These are phyloP conservation scores for Aspergillus puulaauensis DNA, from an alignment of 2,329 filamentous ascomycete genomes.

Conservation along the genomic window DNA sequence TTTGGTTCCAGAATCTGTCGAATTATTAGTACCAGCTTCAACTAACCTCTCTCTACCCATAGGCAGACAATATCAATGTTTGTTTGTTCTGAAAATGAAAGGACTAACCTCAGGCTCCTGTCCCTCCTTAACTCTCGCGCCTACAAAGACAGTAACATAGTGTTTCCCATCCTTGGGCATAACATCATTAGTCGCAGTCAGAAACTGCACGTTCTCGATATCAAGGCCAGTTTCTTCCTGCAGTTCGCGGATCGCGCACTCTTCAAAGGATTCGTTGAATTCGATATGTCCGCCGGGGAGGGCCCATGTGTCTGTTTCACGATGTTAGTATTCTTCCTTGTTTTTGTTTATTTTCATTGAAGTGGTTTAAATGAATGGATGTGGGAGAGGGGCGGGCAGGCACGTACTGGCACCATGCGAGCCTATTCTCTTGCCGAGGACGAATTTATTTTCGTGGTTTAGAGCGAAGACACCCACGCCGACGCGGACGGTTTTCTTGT, in stretches of 20 bases:
- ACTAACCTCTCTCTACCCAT: too few relatives aligned
- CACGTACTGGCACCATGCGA: constrained; percentile 17
- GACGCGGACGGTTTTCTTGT: constrained; percentile 6
- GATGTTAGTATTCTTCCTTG: not conserved
- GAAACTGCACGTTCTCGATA: constrained; percentile 53
- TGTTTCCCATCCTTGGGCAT: constrained; percentile 64
- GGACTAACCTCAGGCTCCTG: constrained; percentile 55
- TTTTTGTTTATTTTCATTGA: not conserved
- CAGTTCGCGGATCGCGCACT: constrained; percentile 66
- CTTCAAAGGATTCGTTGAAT: constrained; percentile 60
- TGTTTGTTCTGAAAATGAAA: too few relatives aligned
- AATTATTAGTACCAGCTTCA: not conserved
- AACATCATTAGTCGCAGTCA: constrained; percentile 66
- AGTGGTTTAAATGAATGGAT: too few relatives aligned
- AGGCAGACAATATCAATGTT: too few relatives aligned
- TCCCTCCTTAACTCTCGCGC: constrained; percentile 46
- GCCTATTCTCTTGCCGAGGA: constrained; percentile 16
- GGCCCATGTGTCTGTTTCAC: constrained; percentile 56
- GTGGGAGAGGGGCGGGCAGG: not conserved
- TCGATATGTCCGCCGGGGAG: constrained; percentile 77
- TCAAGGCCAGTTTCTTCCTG: constrained; percentile 68
- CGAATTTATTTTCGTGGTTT: constrained; percentile 10
- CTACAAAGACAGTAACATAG: constrained; percentile 72
- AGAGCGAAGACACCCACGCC: constrained; percentile 18
- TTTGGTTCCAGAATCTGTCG: constrained; percentile 44